Evolutionary conservation across 2,329 filamentous ascomycete genomes (phyloP).

Genomic region (Juglanconis sp.): DNA sequence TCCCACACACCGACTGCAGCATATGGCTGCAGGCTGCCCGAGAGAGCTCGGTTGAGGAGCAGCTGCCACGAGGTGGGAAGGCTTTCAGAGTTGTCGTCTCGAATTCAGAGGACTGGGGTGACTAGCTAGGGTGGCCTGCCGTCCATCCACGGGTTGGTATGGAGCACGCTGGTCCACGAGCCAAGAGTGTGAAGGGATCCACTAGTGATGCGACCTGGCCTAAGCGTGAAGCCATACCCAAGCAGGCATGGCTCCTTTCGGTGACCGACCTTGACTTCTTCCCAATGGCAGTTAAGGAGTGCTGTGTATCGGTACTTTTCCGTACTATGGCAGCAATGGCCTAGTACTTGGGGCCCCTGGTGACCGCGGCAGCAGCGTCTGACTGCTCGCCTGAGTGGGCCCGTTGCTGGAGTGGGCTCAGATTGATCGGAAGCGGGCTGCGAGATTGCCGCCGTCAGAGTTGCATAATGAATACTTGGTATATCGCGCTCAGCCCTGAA

Average conservation of each 20-base stretch:
- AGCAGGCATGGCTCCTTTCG: constrained; percentile 7
- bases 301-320: neutral
- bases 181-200: neutral
- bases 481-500: neutral
- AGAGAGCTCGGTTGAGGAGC: constrained; percentile 4
- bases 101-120: constrained; percentile 1
- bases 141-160: neutral
- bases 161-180: neutral
- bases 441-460: neutral
- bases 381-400: neutral
- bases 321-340: no score
- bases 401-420: neutral
- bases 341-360: no score
- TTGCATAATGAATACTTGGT: neutral
- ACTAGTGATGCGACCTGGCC: constrained; percentile 8
- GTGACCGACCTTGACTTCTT: constrained; percentile 5
- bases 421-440: neutral
- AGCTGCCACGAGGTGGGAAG: constrained; percentile 18
- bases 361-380: neutral
- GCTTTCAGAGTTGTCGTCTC: constrained; percentile 9
- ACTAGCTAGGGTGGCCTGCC: neutral
- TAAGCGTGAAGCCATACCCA: constrained; percentile 2
- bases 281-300: neutral
- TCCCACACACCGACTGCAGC: constrained; percentile 15
- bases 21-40: constrained; percentile 10